These are phyloP conservation scores for Actinomortierella ambigua DNA, from an alignment of 371 early-diverging fungal genomes.

Conservation along the genomic window DNA sequence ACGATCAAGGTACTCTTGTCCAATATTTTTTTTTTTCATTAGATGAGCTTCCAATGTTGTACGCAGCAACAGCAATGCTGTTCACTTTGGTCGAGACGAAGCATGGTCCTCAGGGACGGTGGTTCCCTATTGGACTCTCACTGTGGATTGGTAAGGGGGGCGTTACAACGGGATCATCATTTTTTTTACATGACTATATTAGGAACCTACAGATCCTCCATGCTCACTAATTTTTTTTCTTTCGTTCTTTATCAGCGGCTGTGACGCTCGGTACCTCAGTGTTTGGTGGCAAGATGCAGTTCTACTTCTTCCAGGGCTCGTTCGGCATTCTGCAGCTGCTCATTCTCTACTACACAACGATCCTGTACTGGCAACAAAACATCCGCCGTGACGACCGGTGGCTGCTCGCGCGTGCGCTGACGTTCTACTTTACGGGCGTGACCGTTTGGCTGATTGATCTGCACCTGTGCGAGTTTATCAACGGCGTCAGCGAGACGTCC, in stretches of 20 bases:
- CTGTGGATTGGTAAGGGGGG: conserved; percentile 35
- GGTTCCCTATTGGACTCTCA: conserved; percentile 37
- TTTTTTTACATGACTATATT: not conserved
- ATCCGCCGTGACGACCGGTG: conserved; percentile 18
- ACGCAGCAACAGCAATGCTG: conserved; percentile 34
- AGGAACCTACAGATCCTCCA: no score
- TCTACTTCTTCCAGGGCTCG: conserved; percentile 42
- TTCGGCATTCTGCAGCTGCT: conserved; percentile 36
- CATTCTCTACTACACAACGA: conserved; percentile 30
- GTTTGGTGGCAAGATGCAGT: conserved; percentile 36
- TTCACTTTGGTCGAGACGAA: conserved; percentile 35
- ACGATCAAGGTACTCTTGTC: no score
- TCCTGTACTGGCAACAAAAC: conserved; percentile 22
- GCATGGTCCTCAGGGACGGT: conserved; percentile 38
- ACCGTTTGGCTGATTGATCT: conserved; percentile 38
- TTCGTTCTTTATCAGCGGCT: conserved; percentile 9
- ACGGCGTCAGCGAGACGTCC: conserved; percentile 36
- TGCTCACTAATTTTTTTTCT: not conserved
- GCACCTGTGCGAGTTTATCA: conserved; percentile 40
- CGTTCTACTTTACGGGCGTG: conserved; percentile 31
- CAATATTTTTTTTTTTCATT: no score
- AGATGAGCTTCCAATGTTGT: conserved; percentile 47
- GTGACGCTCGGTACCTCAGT: conserved; percentile 32
- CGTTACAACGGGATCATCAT: not conserved
- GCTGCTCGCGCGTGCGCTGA: conserved; percentile 33